Evolutionary conservation across 73 alveolate genomes (phyloP).

Genomic region (Breviolum minutum): DNA sequence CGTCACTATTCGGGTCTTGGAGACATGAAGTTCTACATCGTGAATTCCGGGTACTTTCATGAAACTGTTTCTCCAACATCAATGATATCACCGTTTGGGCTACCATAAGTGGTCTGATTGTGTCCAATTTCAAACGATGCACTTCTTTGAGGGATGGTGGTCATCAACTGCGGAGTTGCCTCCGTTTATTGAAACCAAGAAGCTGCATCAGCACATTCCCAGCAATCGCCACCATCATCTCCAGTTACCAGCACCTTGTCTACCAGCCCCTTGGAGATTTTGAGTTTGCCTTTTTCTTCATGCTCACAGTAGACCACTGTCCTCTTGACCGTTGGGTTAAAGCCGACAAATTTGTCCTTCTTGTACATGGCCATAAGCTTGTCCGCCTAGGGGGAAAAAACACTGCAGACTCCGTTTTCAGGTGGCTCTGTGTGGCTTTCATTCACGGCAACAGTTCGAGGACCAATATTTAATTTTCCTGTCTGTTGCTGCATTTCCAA

Average conservation of each 20-base stretch:
- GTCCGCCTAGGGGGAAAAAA: conserved; percentile 15
- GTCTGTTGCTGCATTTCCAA: too few relatives aligned
- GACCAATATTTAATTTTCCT: too few relatives aligned
- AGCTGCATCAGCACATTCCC: conserved; percentile 73
- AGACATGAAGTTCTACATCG: too few relatives aligned
- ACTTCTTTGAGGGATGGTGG: not conserved
- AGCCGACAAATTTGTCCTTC: conserved; percentile 81
- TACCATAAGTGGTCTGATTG: not conserved
- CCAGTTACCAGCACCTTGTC: conserved; percentile 75
- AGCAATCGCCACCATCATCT: conserved; percentile 85
- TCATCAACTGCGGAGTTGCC: not conserved
- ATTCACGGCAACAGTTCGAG: too few relatives aligned
- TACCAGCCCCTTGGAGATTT: conserved; percentile 55
- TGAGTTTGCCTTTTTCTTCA: conserved; percentile 37
- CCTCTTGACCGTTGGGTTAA: conserved; percentile 84
- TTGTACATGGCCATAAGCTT: conserved; percentile 57
- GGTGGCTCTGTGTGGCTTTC: too few relatives aligned
- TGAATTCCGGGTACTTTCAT: too few relatives aligned
- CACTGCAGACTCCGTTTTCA: too few relatives aligned
- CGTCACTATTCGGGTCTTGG: not conserved
- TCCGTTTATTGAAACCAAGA: not conserved
- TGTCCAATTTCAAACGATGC: not conserved
- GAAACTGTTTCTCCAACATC: too few relatives aligned
- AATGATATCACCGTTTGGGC: not conserved
- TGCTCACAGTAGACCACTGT: conserved; percentile 79